Evolutionary conservation across 768 basidiomycete genomes (phyloP), one percentile per base, ranked within the genome.

Genomic region (Serpula lacrymans): DNA sequence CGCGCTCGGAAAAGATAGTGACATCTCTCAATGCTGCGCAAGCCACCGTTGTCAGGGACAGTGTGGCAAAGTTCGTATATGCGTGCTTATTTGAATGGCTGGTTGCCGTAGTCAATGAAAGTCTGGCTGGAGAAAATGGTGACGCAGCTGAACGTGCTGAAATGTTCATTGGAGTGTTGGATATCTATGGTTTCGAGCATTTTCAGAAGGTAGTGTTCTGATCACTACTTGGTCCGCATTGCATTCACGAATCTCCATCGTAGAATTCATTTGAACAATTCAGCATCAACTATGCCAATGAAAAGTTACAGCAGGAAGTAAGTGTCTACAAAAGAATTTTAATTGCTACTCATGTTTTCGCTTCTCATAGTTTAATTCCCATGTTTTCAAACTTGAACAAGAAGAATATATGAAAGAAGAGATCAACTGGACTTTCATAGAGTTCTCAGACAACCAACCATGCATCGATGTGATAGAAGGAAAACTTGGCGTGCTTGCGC

Each of bases 351-450:
- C 39, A 51, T 52, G 10, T 32, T 39, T 59, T 40, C 24, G 24
- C 27, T 8, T 41, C 30, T 34, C 42, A 6, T 49, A 96, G 89
- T 99, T 99, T 71, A 98, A 98, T 54, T 96, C 95, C 1, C 96
- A 99, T 59, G 96, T 99, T 35, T 93, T 92, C 79, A 94, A 98
- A 72, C 80, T 99, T 29, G 96, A 99, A 60, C 96, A 99, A 70
- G 96, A 98, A 60, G 96, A 99, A 67, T 99, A 99, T 57, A 82
- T 98, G 37, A 90, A 95, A 49, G 96, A 99, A 60, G 76, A 96
- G 64, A 99, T 99, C 60, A 92, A 96, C 60, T 99, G 96, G 96
- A 97, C 89, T 7, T 98, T 98, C 67, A 99, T 99, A 61, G 95
- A 98, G 55, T 99, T 96, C 63, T 90, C 90, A 8, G 96, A 99